Percentiles rank a stretch among this genome's conserved stretches.
phyloP scores from a whole-genome alignment of 768 basidiomycete genomes.

The Lactarius sanguifluus region DNA sequence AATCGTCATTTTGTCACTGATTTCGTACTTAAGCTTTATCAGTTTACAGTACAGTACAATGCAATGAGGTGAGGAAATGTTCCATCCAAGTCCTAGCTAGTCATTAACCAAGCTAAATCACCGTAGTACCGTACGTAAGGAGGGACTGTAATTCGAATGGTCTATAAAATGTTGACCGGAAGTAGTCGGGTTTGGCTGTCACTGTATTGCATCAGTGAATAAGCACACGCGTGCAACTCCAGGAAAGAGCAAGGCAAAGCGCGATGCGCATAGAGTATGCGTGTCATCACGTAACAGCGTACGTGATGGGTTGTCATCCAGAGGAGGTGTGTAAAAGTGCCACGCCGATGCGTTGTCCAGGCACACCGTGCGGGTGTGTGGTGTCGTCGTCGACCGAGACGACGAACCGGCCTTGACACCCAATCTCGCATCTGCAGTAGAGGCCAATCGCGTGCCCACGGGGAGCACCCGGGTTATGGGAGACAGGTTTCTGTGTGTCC shows the following conservation, averaged over 20 bases:
- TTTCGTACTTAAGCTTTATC: not conserved
- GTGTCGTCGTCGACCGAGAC: slow-evolving; percentile 12
- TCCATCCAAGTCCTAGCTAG: too few relatives aligned
- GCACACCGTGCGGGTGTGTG: slow-evolving; percentile 10
- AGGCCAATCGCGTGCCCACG: not conserved
- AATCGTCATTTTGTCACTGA: not conserved
- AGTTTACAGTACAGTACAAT: too few relatives aligned
- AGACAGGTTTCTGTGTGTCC: too few relatives aligned
- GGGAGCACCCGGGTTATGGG: not conserved
- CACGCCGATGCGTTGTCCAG: slow-evolving; percentile 12
- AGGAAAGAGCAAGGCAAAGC: not conserved
- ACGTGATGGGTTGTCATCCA: not conserved
- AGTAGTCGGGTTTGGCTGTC: not conserved
- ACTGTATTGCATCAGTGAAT: not conserved
- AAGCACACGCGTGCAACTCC: not conserved
- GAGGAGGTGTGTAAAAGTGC: slow-evolving; percentile 1
- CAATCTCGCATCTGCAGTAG: not conserved
- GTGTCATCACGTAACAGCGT: not conserved
- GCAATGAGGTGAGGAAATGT: too few relatives aligned
- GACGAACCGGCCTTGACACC: slow-evolving; percentile 10
- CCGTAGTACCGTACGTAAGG: too few relatives aligned
- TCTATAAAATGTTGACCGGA: not conserved
- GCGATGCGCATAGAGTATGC: not conserved
- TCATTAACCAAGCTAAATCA: too few relatives aligned
- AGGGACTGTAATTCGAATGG: not conserved